Conservation (phyloP, 768 basidiomycete species). For the Ephemerocybe angulata region DNA sequence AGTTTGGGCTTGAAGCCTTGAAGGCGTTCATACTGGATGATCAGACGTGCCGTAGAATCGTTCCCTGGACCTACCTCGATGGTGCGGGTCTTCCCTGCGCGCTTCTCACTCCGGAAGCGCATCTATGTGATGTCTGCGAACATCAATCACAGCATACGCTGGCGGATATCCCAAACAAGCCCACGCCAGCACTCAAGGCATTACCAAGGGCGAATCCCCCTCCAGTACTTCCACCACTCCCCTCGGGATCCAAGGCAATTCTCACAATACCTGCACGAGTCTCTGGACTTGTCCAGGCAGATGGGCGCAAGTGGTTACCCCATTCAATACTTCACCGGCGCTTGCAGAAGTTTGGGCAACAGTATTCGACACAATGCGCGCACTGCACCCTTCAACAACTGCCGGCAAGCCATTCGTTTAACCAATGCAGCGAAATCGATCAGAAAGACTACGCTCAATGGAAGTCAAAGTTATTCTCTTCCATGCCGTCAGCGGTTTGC, state of each 20-base stretch:
- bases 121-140: slow-evolving; percentile 2
- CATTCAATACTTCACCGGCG: background rate
- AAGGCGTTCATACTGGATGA: background rate
- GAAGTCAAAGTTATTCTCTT: too few species aligned
- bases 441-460: too few species aligned
- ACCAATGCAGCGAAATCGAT: too few species aligned
- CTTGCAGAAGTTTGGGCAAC: background rate
- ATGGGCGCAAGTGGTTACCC: background rate
- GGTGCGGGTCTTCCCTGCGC: background rate
- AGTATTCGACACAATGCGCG: too few species aligned
- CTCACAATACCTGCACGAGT: background rate
- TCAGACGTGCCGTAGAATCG: background rate
- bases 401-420: too few species aligned
- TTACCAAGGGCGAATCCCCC: background rate
- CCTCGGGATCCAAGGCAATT: background rate
- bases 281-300: too few species aligned
- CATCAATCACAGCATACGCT: background rate
- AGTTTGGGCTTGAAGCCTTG: background rate
- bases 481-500: too few species aligned
- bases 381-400: too few species aligned
- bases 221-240: background rate
- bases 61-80: background rate
- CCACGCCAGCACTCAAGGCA: background rate
- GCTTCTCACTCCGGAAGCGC: background rate
- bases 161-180: background rate